Conservation (phyloP, 139 green algal genomes). For the Chlamydomonas incerta region DNA sequence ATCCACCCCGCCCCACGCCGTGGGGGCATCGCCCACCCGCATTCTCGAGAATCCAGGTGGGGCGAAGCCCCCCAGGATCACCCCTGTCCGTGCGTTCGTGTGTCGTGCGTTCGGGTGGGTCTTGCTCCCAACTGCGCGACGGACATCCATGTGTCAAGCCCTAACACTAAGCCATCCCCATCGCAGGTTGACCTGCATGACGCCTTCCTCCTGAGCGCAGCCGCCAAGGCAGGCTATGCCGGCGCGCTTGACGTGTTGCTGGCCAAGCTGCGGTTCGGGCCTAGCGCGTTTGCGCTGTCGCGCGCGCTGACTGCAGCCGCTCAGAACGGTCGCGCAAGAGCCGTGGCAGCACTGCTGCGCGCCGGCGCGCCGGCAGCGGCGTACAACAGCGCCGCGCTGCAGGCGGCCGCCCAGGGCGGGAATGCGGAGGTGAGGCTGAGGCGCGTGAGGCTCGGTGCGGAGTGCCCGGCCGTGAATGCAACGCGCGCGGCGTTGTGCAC, state of each 20-base stretch:
- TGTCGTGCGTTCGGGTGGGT: too few relatives aligned
- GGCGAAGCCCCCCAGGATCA: too few relatives aligned
- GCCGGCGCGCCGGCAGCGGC: background rate
- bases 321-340: background rate
- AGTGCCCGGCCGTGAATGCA: too few relatives aligned
- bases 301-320: constrained; percentile 3
- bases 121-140: too few relatives aligned
- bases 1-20: too few relatives aligned
- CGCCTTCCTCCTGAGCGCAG: constrained; percentile 2
- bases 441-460: too few relatives aligned
- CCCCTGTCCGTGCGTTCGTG: too few relatives aligned
- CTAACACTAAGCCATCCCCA: too few relatives aligned
- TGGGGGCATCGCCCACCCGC: too few relatives aligned
- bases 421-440: background rate
- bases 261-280: background rate
- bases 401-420: background rate
- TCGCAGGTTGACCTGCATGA: constrained; percentile 9
- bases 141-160: too few relatives aligned
- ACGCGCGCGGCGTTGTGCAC: too few relatives aligned
- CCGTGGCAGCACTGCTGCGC: background rate
- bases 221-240: background rate
- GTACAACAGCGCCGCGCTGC: background rate
- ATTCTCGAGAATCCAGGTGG: too few relatives aligned
- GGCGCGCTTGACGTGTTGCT: background rate
- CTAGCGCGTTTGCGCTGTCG: background rate